Evolutionary conservation across 805 yeast species (phyloP), one percentile per base, ranked within the genome.

Genomic region (Pichia manshurica): DNA sequence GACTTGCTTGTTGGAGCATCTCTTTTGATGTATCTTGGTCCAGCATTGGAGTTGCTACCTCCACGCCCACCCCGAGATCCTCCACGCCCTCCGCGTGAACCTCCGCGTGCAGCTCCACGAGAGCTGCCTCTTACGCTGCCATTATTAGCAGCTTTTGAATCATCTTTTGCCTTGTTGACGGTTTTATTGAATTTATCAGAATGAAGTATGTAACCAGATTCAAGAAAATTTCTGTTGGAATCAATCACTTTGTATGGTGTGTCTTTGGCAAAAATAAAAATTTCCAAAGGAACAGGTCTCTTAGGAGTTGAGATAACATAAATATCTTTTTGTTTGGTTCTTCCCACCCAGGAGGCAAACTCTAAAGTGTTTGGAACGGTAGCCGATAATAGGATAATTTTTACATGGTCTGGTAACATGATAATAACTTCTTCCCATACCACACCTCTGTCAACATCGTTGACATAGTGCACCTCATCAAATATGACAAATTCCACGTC

Each of bases 391-490:
- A 91, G 87, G 3, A 91, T 96, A 60, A 90, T 88, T 55, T 86
- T 91, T 16, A 93, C 97, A 72, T 90, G 90, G 58, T 95, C 97
- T 4, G 99, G 99, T 38, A 93, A 73, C 62, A 93, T 71, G 49
- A 93, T 93, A 55, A 93, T 91, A 15, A 98, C 91, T 67, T 93
- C 99, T 69, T 93, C 99, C 99, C 99, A 93, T 32, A 93, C 99
- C 45, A 93, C 99, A 65, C 99, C 99, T 70, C 99, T 81, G 56
- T 89, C 93, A 58, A 88, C 84, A 65, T 93, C 99, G 70, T 97
- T 82, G 95, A 93, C 93, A 68, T 93, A 93, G 70, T 93, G 99
- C 40, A 93, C 96, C 65, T 93, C 99, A 67, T 93, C 99, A 56
- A 93, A 93, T 35, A 93, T 82, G 44, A 93, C 99, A 96, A 96